Percentiles rank a stretch among this genome's conserved stretches.
phyloP scores from a whole-genome alignment of 2,329 filamentous ascomycete species.

The Fusarium transvaalense region DNA sequence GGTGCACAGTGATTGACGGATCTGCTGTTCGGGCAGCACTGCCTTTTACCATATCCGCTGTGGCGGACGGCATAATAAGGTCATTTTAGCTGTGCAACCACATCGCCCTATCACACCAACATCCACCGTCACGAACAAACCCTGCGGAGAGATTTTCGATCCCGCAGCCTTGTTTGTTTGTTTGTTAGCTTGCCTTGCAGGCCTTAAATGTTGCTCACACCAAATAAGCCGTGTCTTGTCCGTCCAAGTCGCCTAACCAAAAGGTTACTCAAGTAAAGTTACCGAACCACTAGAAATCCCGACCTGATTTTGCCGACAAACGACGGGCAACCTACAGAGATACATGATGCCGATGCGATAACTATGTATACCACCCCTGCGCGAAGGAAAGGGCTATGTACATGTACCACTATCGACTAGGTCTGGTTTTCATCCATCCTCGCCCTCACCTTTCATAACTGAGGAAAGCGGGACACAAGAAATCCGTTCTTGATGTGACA shows the following conservation, averaged over 20 bases:
- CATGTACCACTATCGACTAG: constrained; percentile 25
- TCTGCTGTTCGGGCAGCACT: constrained; percentile 25
- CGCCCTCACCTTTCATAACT: constrained; percentile 9
- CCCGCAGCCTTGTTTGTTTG: constrained; percentile 36
- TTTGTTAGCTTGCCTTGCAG: constrained; percentile 12
- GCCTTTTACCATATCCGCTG: constrained; percentile 24
- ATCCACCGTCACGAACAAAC: constrained; percentile 13
- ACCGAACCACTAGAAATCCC: constrained; percentile 21
- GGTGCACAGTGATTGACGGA: constrained; percentile 32
- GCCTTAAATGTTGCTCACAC: constrained; percentile 24
- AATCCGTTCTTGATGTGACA: constrained; percentile 32
- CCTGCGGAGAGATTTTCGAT: constrained; percentile 23
- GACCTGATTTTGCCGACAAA: constrained; percentile 20
- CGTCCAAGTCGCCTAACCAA: constrained; percentile 20
- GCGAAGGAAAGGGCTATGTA: constrained; percentile 11
- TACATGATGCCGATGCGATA: constrained; percentile 15
- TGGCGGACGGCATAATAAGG: constrained; percentile 41
- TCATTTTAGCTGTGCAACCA: constrained; percentile 35
- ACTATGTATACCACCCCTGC: constrained; percentile 19
- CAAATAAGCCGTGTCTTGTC: constrained; percentile 23
- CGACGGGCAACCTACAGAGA: constrained; percentile 1
- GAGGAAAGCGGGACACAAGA: constrained; percentile 20
- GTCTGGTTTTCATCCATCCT: constrained; percentile 15
- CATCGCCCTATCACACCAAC: constrained; percentile 31
- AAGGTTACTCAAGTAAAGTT: constrained; percentile 17